Percentiles rank a stretch among this genome's conserved stretches.
Evolutionary conservation across 2,329 filamentous ascomycete species (phyloP).

Genomic region (Juglanconis sp.): DNA sequence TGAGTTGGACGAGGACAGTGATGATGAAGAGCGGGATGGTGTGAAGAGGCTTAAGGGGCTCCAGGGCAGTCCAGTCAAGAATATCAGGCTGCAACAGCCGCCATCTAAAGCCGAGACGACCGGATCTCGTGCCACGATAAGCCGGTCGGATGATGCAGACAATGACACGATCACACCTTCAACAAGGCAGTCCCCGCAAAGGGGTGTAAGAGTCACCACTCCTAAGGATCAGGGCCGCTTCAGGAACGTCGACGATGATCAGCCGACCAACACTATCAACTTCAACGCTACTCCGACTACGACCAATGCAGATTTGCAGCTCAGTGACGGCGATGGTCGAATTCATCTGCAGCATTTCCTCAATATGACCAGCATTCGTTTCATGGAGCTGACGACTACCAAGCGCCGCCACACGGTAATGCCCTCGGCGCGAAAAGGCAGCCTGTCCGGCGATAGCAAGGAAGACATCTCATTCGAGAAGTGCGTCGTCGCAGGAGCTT

Average conservation of each 20-base stretch:
- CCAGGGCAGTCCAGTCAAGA: conserved; percentile 75
- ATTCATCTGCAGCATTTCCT: conserved; percentile 91
- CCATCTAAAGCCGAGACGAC: conserved; percentile 64
- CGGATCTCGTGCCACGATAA: conserved; percentile 51
- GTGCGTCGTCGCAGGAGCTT: conserved; percentile 83
- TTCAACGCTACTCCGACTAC: conserved; percentile 36
- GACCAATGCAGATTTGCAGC: conserved; percentile 27
- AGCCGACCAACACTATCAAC: conserved; percentile 40
- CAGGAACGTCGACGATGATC: conserved; percentile 48
- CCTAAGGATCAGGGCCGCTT: conserved; percentile 56
- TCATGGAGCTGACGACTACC: conserved; percentile 97
- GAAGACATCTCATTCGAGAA: conserved; percentile 65
- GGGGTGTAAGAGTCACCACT: conserved; percentile 44
- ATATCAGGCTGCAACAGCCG: conserved; percentile 65
- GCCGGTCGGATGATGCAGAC: conserved; percentile 40
- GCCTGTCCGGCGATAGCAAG: conserved; percentile 36
- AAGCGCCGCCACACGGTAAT: conserved; percentile 84
- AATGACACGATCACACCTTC: conserved; percentile 38
- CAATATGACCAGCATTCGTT: conserved; percentile 92
- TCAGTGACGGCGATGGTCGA: conserved; percentile 53
- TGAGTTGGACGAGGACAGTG: conserved; percentile 67
- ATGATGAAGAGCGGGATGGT: conserved; percentile 56
- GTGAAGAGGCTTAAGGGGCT: conserved; percentile 70
- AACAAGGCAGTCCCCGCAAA: conserved; percentile 45
- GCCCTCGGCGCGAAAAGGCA: conserved; percentile 46